These are phyloP conservation scores for Penicillium sp. DNA, from an alignment of 2,329 filamentous ascomycete species.

Conservation along the genomic window DNA sequence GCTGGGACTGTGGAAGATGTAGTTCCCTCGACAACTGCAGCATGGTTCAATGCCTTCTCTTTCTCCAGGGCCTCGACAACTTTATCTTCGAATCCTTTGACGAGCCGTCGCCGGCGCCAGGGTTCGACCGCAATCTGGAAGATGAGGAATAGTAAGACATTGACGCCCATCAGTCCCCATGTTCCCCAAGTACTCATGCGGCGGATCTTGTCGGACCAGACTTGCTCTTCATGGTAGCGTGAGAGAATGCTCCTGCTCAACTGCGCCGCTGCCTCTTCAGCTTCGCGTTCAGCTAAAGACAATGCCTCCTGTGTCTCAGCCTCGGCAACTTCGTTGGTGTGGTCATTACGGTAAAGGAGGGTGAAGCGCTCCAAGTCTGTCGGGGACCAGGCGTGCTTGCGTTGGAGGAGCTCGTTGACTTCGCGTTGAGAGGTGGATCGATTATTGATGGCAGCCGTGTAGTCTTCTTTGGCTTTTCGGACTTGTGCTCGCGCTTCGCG, in stretches of 20 bases:
- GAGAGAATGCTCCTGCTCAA: constrained; percentile 81
- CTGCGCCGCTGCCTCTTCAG: constrained; percentile 71
- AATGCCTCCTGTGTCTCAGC: constrained; percentile 67
- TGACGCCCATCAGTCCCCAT: constrained; percentile 96
- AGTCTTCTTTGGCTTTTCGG: constrained; percentile 67
- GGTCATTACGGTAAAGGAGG: constrained; percentile 82
- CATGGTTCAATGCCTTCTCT: constrained; percentile 49
- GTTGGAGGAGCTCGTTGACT: constrained; percentile 87
- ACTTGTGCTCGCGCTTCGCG: constrained; percentile 60
- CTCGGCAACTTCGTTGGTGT: constrained; percentile 86
- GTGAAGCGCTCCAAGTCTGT: constrained; percentile 92
- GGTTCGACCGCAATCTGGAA: constrained; percentile 90
- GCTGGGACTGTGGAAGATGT: constrained; percentile 5
- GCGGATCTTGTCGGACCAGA: constrained; percentile 97
- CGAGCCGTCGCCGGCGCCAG: constrained; percentile 77
- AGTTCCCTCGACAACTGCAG: constrained; percentile 10
- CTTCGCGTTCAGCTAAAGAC: constrained; percentile 70
- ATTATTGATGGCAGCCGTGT: constrained; percentile 78
- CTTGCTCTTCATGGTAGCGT: constrained; percentile 97
- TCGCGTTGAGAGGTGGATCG: constrained; percentile 90
- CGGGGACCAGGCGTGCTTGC: constrained; percentile 89
- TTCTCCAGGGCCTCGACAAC: constrained; percentile 68
- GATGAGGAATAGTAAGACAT: constrained; percentile 81
- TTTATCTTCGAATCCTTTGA: constrained; percentile 77
- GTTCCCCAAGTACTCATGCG: constrained; percentile 98